A percentile compares a stretch with the other conserved stretches of the same genome.
Conservation (phyloP, 371 early-diverging fungal genomes). For the Sporodiniella umbellata region DNA sequence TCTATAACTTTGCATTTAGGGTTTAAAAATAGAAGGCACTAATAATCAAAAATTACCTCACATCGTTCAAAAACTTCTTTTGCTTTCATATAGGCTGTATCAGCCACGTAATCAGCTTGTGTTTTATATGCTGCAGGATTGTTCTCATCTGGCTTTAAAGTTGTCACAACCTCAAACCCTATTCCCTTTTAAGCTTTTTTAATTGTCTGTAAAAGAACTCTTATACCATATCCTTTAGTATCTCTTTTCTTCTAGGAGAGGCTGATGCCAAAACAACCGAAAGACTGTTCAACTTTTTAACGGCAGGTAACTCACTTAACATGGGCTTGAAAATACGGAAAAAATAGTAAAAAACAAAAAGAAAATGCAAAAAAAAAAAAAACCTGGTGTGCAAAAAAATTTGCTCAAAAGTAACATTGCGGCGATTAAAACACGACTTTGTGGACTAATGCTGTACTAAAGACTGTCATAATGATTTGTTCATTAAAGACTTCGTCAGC, state of each 20-base stretch:
- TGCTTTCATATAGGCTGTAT: constrained; percentile 41
- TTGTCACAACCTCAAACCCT: constrained; percentile 57
- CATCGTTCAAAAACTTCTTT: constrained; percentile 36
- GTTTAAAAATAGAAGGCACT: neutral
- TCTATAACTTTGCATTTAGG: constrained; percentile 7
- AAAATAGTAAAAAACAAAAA: neutral
- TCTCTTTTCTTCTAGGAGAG: constrained; percentile 78
- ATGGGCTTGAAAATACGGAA: constrained; percentile 1
- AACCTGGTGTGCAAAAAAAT: neutral
- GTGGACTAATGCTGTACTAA: too few relatives aligned
- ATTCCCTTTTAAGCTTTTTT: constrained; percentile 42
- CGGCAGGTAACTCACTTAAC: constrained; percentile 19
- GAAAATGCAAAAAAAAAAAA: neutral
- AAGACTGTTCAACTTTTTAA: constrained; percentile 34
- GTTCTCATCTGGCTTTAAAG: constrained; percentile 33
- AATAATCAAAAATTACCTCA: constrained; percentile 16
- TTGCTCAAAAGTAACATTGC: too few relatives aligned
- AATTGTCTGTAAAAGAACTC: neutral
- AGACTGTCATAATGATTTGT: too few relatives aligned
- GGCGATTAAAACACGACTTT: too few relatives aligned
- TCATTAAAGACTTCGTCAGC: too few relatives aligned
- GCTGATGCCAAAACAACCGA: constrained; percentile 76
- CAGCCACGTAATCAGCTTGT: constrained; percentile 28
- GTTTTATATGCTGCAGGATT: constrained; percentile 25
- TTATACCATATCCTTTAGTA: constrained; percentile 59